A percentile compares a stretch with the other conserved stretches of the same genome.
Conservation (phyloP, 306 rosid genomes). For the Mucuna pruriens region DNA sequence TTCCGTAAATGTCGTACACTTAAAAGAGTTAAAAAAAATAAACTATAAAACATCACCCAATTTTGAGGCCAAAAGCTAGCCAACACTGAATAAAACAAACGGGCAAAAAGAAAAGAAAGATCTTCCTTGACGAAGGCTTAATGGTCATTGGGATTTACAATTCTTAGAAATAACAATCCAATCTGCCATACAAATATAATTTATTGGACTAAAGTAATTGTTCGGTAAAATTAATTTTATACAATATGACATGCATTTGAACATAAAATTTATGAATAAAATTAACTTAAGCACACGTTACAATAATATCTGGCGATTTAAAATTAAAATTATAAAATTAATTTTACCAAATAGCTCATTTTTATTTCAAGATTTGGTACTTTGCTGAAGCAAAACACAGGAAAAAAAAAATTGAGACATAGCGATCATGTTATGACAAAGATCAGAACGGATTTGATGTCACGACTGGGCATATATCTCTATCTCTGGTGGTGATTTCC, state of each 20-base stretch:
- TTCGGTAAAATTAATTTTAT: background rate
- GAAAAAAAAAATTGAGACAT: background rate
- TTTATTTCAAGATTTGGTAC: too few relatives aligned
- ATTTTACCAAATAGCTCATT: background rate
- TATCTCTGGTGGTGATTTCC: background rate
- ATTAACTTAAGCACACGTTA: too few relatives aligned
- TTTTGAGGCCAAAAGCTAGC: background rate
- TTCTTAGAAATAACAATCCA: background rate
- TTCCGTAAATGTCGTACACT: conserved; percentile 51
- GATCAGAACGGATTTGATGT: background rate
- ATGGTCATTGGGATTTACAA: background rate
- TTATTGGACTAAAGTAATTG: background rate
- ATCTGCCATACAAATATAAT: background rate
- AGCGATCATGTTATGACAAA: background rate
- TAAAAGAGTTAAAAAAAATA: background rate
- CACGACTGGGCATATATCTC: too few relatives aligned
- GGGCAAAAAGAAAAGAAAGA: background rate
- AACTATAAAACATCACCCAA: background rate
- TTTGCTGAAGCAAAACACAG: background rate
- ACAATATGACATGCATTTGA: background rate
- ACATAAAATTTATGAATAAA: too few relatives aligned
- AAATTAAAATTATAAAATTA: background rate
- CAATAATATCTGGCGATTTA: too few relatives aligned
- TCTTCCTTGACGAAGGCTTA: background rate
- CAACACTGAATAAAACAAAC: conserved; percentile 22